Evolutionary conservation across 163 green algal genomes (phyloP), one percentile per base, ranked within the genome.

Genomic region (Volvox carteri): DNA sequence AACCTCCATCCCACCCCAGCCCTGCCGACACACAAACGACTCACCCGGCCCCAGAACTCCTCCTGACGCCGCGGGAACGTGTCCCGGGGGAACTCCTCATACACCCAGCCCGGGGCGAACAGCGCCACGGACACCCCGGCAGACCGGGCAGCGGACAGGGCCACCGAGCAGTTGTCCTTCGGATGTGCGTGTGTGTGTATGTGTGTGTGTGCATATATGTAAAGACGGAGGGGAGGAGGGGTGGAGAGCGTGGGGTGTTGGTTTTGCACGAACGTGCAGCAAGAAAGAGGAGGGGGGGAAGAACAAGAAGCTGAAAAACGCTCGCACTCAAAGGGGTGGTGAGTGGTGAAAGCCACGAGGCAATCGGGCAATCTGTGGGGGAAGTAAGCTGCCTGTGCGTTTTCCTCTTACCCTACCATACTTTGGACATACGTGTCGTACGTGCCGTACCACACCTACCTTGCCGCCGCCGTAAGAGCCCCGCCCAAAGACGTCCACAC

Each of bases 21-120:
- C n/a, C n/a, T n/a, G n/a, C n/a, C n/a, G n/a, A n/a, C n/a, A n/a
- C n/a, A n/a, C n/a, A n/a, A n/a, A n/a, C n/a, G n/a, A n/a, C 60
- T 42, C 84, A 91, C 88, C 79, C 48, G 74, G 9, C n/a, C 68
- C 91, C 91, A 94, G 80, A 90, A 94, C 3, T 25, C 58, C 78
- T 94, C 81, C 76, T 93, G 89, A 30, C 91, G 81, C 81, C 58
- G 46, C 60, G 79, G 52, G 68, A 94, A 94, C 8, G 25, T 42
- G 0, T 68, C 21, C 25, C 60, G 73, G 9, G 90, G 86, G 50
- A 92, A 81, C 48, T 88, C 86, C 78, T 94, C 91, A 41, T 76
- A 90, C 76, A 92, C 87, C 91, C 91, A 94, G 56, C 91, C 91
- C 2, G 91, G 91, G 8, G 89, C 91, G 85, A 94, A 94, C 68